Conservation (phyloP, 2,329 filamentous ascomycete genomes). For the Dactylellina haptotyla region DNA sequence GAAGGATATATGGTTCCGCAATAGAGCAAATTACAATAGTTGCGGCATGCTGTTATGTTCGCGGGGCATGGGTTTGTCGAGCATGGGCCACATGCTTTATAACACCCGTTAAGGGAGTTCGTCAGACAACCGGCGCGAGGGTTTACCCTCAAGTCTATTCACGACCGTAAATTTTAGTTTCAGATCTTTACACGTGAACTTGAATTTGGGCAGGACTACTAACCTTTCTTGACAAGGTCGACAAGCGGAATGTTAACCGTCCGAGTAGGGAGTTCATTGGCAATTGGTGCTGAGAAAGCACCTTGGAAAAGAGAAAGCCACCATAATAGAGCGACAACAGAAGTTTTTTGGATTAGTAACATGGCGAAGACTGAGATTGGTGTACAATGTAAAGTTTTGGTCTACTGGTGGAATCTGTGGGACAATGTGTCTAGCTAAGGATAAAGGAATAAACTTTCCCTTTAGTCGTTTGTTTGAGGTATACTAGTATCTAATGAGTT, state of each 20-base stretch:
- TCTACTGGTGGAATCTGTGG: too few relatives aligned
- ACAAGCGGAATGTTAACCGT: background rate
- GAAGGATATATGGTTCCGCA: conserved; percentile 18
- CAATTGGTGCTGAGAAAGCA: background rate
- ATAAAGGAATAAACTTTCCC: too few relatives aligned
- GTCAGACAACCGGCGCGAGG: conserved; percentile 1
- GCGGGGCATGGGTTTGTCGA: background rate
- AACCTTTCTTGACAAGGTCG: conserved; percentile 3
- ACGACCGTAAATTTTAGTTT: background rate
- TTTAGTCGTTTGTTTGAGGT: too few relatives aligned
- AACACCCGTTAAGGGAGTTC: conserved; percentile 31
- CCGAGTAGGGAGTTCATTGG: background rate
- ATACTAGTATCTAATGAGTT: too few relatives aligned
- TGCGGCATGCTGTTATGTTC: conserved; percentile 14
- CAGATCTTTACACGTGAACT: too few relatives aligned
- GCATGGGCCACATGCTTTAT: conserved; percentile 13
- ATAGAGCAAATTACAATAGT: conserved; percentile 18
- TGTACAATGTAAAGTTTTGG: too few relatives aligned
- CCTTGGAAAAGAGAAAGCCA: background rate
- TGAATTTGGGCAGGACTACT: background rate
- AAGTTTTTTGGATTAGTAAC: background rate
- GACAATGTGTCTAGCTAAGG: too few relatives aligned
- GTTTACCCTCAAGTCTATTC: background rate
- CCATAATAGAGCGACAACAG: background rate
- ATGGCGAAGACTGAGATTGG: too few relatives aligned